Conservation (phyloP, 768 basidiomycete species). For the Coprinopsis marcescibilis region DNA sequence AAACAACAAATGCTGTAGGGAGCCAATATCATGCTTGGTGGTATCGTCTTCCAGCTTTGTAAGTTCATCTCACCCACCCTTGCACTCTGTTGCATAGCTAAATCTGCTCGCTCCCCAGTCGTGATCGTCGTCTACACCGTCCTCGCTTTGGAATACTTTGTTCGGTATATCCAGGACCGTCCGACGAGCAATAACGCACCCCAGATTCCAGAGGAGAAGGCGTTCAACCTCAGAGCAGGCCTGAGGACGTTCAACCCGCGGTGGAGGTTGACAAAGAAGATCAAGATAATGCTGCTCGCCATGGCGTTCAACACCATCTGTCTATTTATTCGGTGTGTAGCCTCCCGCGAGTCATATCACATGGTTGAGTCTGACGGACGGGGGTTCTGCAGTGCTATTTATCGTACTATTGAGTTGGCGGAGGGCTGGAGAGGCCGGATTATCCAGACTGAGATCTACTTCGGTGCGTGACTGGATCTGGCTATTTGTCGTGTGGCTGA, state of each 20-base stretch:
- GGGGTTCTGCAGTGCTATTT: conserved; percentile 33
- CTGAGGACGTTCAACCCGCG: background rate
- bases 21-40: conserved; percentile 37
- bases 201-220: too few species aligned
- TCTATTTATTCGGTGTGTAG: conserved; percentile 32
- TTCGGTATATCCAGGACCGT: conserved; percentile 28
- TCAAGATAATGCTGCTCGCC: conserved; percentile 26
- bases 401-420: conserved; percentile 41
- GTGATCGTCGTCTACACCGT: conserved; percentile 28
- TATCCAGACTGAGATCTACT: conserved; percentile 39
- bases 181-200: conserved; percentile 20
- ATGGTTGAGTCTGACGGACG: background rate
- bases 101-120: background rate
- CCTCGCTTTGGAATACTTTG: conserved; percentile 38
- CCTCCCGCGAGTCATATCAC: background rate
- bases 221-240: too few species aligned
- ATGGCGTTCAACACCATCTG: conserved; percentile 34
- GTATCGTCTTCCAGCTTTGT: conserved; percentile 42
- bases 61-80: background rate
- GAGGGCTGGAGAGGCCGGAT: conserved; percentile 48
- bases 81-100: background rate
- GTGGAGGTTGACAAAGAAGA: background rate
- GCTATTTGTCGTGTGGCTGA: background rate
- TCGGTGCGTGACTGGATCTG: background rate
- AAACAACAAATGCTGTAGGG: too few species aligned